Conservation (phyloP, 345 rosid species). For the Gossypium sturtianum region DNA sequence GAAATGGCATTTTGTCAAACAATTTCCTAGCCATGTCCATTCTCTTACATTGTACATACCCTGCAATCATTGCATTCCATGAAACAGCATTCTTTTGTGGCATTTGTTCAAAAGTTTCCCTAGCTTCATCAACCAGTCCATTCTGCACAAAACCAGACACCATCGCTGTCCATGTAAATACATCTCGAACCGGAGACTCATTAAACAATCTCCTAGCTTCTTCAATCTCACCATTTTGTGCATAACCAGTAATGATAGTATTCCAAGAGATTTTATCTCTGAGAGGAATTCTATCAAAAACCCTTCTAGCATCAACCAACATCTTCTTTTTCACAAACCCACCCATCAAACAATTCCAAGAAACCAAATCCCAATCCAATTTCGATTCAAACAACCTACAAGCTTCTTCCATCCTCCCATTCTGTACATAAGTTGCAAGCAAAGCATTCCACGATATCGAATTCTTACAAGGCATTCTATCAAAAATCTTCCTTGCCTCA, state of each 20-base stretch:
- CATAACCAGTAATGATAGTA: constrained; percentile 53
- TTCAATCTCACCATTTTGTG: constrained; percentile 44
- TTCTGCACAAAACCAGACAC: constrained; percentile 61
- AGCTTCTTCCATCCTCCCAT: constrained; percentile 55
- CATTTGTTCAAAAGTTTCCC: constrained; percentile 44
- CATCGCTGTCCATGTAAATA: constrained; percentile 67
- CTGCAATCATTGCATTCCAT: constrained; percentile 75
- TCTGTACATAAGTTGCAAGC: constrained; percentile 59
- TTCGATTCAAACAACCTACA: constrained; percentile 38
- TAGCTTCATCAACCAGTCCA: constrained; percentile 48
- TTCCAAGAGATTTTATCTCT: constrained; percentile 63
- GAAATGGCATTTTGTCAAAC: constrained; percentile 51
- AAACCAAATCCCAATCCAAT: constrained; percentile 46
- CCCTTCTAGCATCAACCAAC: constrained; percentile 36
- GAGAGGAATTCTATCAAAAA: constrained; percentile 42
- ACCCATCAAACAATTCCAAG: constrained; percentile 67
- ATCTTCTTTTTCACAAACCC: constrained; percentile 51
- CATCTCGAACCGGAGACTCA: constrained; percentile 47
- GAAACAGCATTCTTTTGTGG: constrained; percentile 52
- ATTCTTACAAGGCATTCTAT: constrained; percentile 47
- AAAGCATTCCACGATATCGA: constrained; percentile 52
- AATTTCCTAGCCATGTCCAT: constrained; percentile 54
- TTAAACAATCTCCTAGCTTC: constrained; percentile 50
- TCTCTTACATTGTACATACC: constrained; percentile 49
- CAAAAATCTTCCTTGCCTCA: constrained; percentile 48